Evolutionary conservation across 176 grass and related monocot species (phyloP), one percentile per base, ranked within the genome.

Genomic region (Eremochloa ophiuroides): DNA sequence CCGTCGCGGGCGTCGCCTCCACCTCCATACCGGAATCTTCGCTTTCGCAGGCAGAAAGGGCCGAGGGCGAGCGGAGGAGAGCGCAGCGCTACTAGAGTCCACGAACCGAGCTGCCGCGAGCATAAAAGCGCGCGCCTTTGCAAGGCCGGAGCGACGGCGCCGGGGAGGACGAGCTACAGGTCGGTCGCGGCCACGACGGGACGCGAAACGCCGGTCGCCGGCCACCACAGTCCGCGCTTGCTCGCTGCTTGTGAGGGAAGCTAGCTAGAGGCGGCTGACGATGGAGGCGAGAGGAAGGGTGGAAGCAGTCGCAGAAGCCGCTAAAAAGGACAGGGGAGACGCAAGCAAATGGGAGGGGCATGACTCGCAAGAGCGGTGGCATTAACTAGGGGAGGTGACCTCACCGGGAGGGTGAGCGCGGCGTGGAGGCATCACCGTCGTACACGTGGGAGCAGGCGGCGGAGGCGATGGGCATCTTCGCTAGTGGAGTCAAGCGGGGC

Each of bases 11-110:
- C 33, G 90, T 89, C 84, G 91, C 77, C 66, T 94, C 90, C 41
- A 84, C 70, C 83, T 98, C 95, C 92, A 95, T 93, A 6, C 13
- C 13, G 29, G 78, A 82, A 78, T 78, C 83, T 81, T 77, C 7
- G 61, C 46, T 81, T 46, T 29, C 13, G 47, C 47, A 53, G 16
- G 47, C 47, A 53, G 16, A 81, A 80, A 86, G 37, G n/a, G 55
- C 53, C 62, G 55, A 35, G 18, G 12, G 63, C 3, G 61, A 40
- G 65, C 14, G 13, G 20, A 1, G 17, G 18, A 22, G 34, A 3
- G 0, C 58, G n/a, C 5, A 35, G 4, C 34, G 37, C 43, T 68
- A 25, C 26, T 25, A 37, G 2, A 76, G 83, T 76, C 78, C 87
- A 85, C 71, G 71, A 56, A 42, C 56, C 44, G 40, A 85, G 83